Evolutionary conservation across 2,329 filamentous ascomycete genomes (phyloP), one percentile per base, ranked within the genome.

Genomic region (Didymella segeticola): DNA sequence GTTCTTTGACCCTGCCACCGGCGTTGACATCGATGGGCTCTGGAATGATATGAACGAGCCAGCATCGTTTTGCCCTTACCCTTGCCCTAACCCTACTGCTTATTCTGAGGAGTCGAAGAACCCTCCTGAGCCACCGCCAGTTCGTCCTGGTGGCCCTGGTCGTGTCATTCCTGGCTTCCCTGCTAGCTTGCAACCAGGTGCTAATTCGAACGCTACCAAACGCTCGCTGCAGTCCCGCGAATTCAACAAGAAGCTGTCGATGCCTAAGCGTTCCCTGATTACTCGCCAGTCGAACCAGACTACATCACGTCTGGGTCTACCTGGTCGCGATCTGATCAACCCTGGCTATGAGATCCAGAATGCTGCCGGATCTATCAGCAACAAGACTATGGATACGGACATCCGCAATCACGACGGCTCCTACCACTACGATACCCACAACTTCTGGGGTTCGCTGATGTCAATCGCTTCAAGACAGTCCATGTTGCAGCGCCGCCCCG

Each of bases 401-500:
- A 73, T 91, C 15, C 79, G 87, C 15, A 88, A 90, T 68, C 80
- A 85, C 27, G 86, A 88, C 49, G 88, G 88, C 0, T 75, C 87
- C 26, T 79, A 82, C 19, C 85, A 89, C 72, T 90, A 90, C 64
- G 89, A 92, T 60, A 88, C 85, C 0, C 89, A 93, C 69, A 91
- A 91, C 61, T 75, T 92, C 3, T 92, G 89, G 71, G 89, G 89
- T 1, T 82, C 83, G 56, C 80, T 91, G 85, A 92, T 92, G 89
- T 89, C 86, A 1, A 77, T 81, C 17, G 77, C 84, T 9, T 89
- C 87, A 0, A 81, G 84, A 45, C 74, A 81, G n/a, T 87, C 89
- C 2, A 89, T 92, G 87, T 72, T 85, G 8, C 75, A 78, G 20
- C 83, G 89, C 12, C 83, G 88, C 0, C 88, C 89, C 0, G 71